Evolutionary conservation across 768 basidiomycete species (phyloP), one percentile per base, ranked within the genome.

Genomic region (Terana coerulea): DNA sequence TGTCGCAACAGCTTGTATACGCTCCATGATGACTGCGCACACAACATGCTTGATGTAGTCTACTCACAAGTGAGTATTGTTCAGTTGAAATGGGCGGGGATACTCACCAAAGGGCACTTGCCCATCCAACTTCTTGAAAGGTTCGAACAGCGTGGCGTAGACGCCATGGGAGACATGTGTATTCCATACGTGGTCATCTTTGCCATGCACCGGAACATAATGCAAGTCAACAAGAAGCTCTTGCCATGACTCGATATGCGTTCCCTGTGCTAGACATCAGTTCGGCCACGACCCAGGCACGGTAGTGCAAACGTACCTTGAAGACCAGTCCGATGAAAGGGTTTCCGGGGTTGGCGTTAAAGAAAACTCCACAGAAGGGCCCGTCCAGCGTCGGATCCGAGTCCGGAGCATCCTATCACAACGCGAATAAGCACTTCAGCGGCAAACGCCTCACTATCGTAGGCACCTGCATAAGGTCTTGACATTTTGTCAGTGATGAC

Each of bases 81-180:
- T 15, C 30, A 25, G 26, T 19, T 43, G 24, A 35, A 29, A 3
- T 10, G 9, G 11, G 19, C 24, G 9, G 30, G 15, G 5, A 22
- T 29, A 30, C 40, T 5, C 34, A 55, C 54, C 49, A 26, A 55
- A 55, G 25, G 54, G 54, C 4, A 35, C 47, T 28, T 55, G 42
- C 3, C 39, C 49, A n/a, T 29, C 48, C 2, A 55, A 42, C n/a
- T 30, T 37, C 4, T n/a, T 25, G 29, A 55, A 55, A 1, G 48
- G 48, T 9, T 41, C 54, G 44, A 55, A 55, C 3, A 55, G 34
- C 42, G 54, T 55, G 6, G 39, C 22, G 25, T 39, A 55, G 40
- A 55, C 43, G n/a, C 54, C 54, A 8, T 49, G 49, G 11, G 54
- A 55, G 10, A 55, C 49, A 21, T 55, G 54, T 2, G 54, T 55